Conservation (phyloP, 1,284 basidiomycete genomes). For the Rhodotorula sp. region DNA sequence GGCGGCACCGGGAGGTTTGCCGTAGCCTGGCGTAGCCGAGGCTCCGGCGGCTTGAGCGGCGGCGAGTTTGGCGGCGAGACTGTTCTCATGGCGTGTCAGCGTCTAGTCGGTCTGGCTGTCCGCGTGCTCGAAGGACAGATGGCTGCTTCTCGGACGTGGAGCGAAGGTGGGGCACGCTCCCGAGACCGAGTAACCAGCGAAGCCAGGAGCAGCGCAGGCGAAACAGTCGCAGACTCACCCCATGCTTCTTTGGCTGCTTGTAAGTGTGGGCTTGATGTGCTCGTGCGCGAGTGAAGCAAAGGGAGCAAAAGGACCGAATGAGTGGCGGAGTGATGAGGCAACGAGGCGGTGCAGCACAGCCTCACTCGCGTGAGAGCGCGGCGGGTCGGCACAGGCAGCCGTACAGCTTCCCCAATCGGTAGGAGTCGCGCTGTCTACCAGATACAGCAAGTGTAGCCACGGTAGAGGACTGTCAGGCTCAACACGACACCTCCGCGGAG, state of each 20-base stretch:
- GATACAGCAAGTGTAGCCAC: too few relatives aligned
- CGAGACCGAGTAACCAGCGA: too few relatives aligned
- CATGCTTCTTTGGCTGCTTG: neutral
- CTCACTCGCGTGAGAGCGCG: neutral
- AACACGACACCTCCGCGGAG: too few relatives aligned
- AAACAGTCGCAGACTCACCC: neutral
- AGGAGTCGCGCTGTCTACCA: too few relatives aligned
- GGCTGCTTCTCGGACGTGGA: neutral
- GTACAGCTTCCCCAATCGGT: too few relatives aligned
- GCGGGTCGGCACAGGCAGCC: neutral
- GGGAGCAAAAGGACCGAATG: neutral
- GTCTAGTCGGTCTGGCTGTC: too few relatives aligned
- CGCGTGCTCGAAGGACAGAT: too few relatives aligned
- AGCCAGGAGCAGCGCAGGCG: too few relatives aligned
- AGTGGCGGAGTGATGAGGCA: neutral
- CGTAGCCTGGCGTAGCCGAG: slow-evolving; percentile 28
- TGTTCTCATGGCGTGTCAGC: slow-evolving; percentile 2
- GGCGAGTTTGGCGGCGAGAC: slow-evolving; percentile 33
- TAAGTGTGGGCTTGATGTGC: neutral
- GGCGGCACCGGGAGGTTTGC: slow-evolving; percentile 1
- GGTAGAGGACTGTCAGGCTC: too few relatives aligned
- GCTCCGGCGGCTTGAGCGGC: slow-evolving; percentile 26
- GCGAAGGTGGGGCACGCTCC: too few relatives aligned
- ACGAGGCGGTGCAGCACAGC: neutral
- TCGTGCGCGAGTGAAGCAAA: too few relatives aligned